Base-by-base conservation (phyloP, 2,329 filamentous ascomycete genomes). In the Aspergillus pseudoviridinutans region DNA sequence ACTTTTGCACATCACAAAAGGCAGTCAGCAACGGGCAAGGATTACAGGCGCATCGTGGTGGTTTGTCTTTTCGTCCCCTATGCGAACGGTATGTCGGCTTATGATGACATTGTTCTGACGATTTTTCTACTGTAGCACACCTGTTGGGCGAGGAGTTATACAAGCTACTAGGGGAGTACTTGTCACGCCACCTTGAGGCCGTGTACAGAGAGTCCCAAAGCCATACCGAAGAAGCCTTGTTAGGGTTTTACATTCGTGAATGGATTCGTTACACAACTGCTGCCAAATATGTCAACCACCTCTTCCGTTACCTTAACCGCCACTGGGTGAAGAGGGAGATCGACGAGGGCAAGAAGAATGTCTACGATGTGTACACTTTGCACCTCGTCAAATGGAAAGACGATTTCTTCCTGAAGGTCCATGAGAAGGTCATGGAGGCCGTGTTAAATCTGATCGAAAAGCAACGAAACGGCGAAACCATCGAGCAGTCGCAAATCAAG, bases 251-350 rank as follows among this genome's bases (percentile, higher is more conserved):
- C 74, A 99, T 97, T 74, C 87, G 89, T 71, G 92, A 99, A 81
- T 99, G 94, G 94, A 87, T 89, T 64, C 86, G 94, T 60, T 99
- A 97, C 78, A 99, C 94, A 1, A 91, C 90, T 14, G 93, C 94
- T 1, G 94, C 92, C 58, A 96, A 95, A 76, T 99, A 96, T 78
- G 94, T 97, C 73, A 95, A 99, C 76, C 93, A 99, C 72, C 80
- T 99, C 7, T 99, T 99, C 80, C 83, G 89, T 54, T 99, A 99
- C 71, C 85, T 99, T 27, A 99, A 99, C 71, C 86, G 94, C 29
- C 94, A 99, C 77, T 99, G 95, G 94, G 94, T 99, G 1, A 99
- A 97, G 82, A 84, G 94, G 29, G 94, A 99, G 78, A 96, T 99
- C 78, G 94, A 99, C 62, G 94, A 99, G 75, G 94, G 94, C 35